phyloP scores from a whole-genome alignment of 306 rosid genomes.

The Potentilla sterilis region DNA sequence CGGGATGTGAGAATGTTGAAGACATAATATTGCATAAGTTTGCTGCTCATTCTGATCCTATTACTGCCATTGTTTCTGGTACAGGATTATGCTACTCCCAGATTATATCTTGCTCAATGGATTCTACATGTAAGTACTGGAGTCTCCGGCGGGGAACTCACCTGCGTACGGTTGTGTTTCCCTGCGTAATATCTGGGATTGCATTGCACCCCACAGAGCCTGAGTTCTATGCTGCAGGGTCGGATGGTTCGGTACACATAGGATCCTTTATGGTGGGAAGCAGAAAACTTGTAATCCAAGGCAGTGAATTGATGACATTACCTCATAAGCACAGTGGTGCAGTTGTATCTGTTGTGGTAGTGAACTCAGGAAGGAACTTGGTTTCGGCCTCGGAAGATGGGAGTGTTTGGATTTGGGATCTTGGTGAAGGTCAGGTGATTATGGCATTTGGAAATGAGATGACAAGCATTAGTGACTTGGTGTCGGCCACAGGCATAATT shows the following conservation, averaged over 20 bases:
- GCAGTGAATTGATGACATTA: constrained; percentile 30
- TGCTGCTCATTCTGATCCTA: constrained; percentile 55
- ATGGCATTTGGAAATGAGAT: constrained; percentile 34
- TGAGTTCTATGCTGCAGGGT: constrained; percentile 56
- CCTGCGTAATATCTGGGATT: constrained; percentile 46
- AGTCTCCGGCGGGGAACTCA: constrained; percentile 31
- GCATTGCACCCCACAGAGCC: constrained; percentile 39
- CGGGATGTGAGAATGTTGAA: constrained; percentile 4
- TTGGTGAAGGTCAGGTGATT: constrained; percentile 37
- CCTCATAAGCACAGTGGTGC: constrained; percentile 35
- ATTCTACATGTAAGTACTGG: constrained; percentile 69
- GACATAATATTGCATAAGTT: constrained; percentile 33
- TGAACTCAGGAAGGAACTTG: constrained; percentile 47
- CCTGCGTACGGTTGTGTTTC: constrained; percentile 37
- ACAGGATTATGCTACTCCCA: constrained; percentile 30
- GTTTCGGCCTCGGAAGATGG: constrained; percentile 77
- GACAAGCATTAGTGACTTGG: constrained; percentile 53
- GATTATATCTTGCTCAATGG: constrained; percentile 55
- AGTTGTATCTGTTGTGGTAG: constrained; percentile 42
- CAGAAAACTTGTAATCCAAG: constrained; percentile 1
- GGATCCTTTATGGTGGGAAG: constrained; percentile 23
- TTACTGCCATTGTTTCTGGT: constrained; percentile 42
- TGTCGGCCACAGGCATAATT: constrained; percentile 28
- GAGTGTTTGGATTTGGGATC: constrained; percentile 55
- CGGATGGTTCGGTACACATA: constrained; percentile 60